Evolutionary conservation across 164 flowering plant genomes (phyloP).

Genomic region (Santalum album): DNA sequence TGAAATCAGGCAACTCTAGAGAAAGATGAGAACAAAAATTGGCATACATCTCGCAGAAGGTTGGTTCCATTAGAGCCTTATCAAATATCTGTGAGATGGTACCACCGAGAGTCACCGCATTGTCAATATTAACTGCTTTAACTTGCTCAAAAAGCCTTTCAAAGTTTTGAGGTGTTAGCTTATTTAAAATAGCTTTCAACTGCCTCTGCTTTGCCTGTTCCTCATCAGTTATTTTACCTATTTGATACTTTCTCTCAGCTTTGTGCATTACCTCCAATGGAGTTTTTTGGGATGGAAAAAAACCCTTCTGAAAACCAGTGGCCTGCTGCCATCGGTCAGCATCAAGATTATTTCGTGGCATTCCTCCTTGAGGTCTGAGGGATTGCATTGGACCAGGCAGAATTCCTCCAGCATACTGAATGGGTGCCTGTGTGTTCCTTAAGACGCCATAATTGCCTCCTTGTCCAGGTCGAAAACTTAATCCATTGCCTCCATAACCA

Average conservation of each 20-base stretch:
- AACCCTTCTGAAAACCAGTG: constrained; percentile 39
- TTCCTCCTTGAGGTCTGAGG: constrained; percentile 44
- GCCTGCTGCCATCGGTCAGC: constrained; percentile 67
- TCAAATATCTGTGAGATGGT: constrained; percentile 85
- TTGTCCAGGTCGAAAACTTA: constrained; percentile 55
- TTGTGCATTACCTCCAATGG: constrained; percentile 62
- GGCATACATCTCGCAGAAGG: constrained; percentile 93
- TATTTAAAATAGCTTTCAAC: constrained; percentile 68
- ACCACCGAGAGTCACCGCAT: constrained; percentile 49
- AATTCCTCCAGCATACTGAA: constrained; percentile 50
- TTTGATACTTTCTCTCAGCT: constrained; percentile 73
- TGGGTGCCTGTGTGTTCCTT: constrained; percentile 43
- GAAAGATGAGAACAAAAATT: constrained; percentile 67
- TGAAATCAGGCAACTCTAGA: constrained; percentile 50
- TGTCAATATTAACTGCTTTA: constrained; percentile 72
- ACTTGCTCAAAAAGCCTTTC: constrained; percentile 79
- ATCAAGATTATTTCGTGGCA: constrained; percentile 40
- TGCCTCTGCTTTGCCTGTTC: constrained; percentile 70
- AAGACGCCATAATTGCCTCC: constrained; percentile 69
- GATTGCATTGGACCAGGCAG: constrained; percentile 64
- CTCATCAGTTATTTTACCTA: constrained; percentile 62
- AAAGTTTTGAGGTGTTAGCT: constrained; percentile 84
- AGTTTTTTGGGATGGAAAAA: constrained; percentile 66
- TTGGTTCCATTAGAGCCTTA: constrained; percentile 84
- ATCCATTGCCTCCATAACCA: constrained; percentile 9